These are phyloP conservation scores for Xanthoparmelia taractica DNA, from an alignment of 495 filamentous ascomycete species.

Conservation along the genomic window DNA sequence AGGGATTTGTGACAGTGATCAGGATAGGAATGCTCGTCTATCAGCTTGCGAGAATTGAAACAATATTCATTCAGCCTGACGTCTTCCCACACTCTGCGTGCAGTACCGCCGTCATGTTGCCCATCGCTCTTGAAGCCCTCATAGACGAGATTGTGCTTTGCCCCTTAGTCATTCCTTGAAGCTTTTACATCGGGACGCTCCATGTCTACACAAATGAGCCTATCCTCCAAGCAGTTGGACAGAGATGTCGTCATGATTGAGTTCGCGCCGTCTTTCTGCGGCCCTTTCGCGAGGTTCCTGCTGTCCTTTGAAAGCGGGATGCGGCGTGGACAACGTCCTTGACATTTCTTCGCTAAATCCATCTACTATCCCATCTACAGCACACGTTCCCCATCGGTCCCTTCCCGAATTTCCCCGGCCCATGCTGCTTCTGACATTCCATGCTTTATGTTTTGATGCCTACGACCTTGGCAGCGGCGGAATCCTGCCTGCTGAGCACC, in stretches of 20 bases:
- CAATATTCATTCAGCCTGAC: background rate
- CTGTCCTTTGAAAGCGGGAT: background rate
- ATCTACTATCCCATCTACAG: background rate
- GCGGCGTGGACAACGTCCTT: background rate
- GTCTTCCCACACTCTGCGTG: background rate
- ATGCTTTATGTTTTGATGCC: conserved; percentile 14
- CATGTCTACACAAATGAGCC: background rate
- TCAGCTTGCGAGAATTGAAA: background rate
- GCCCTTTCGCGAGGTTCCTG: background rate
- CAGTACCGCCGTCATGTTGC: background rate
- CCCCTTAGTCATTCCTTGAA: background rate
- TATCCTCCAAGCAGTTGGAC: background rate
- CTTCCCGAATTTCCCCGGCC: background rate
- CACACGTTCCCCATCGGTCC: background rate
- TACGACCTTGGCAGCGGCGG: conserved; percentile 20
- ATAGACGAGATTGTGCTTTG: background rate
- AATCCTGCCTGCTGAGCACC: conserved; percentile 60
- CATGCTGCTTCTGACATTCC: background rate
- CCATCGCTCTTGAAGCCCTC: background rate
- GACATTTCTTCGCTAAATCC: background rate
- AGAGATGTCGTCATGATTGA: background rate
- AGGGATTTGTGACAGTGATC: background rate
- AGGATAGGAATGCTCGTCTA: background rate
- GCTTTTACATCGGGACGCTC: background rate
- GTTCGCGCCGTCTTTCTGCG: background rate